These are phyloP conservation scores for Penicillium subrubescens DNA, from an alignment of 495 filamentous ascomycete species.

Conservation along the genomic window DNA sequence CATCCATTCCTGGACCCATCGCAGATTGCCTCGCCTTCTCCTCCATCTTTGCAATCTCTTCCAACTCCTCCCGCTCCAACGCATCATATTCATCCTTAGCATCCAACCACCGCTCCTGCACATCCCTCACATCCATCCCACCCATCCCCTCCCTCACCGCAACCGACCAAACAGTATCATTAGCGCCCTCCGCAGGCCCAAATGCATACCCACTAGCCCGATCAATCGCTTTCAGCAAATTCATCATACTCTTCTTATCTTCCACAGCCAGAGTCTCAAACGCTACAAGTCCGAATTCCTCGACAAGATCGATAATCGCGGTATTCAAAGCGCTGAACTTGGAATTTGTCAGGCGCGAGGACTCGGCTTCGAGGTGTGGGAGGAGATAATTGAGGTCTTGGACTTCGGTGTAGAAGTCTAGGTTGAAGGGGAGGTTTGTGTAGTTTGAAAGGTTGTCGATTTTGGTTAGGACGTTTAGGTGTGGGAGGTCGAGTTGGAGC, in stretches of 20 bases:
- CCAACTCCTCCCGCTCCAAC: constrained; percentile 68
- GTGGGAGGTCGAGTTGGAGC: constrained; percentile 95
- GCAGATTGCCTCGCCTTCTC: constrained; percentile 30
- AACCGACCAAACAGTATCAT: constrained; percentile 92
- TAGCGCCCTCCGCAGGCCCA: constrained; percentile 85
- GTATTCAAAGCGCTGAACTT: constrained; percentile 84
- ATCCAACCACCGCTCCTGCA: constrained; percentile 95
- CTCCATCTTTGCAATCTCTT: constrained; percentile 57
- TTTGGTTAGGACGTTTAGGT: constrained; percentile 94
- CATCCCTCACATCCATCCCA: constrained; percentile 77
- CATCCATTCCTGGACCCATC: constrained; percentile 19
- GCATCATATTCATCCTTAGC: constrained; percentile 86
- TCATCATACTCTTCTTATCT: constrained; percentile 95
- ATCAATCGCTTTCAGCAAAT: constrained; percentile 81
- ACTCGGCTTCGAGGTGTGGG: constrained; percentile 68
- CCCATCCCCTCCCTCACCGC: constrained; percentile 85
- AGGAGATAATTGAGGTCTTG: constrained; percentile 86
- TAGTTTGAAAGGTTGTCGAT: constrained; percentile 89
- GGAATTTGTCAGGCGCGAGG: constrained; percentile 56
- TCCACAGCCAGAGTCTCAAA: constrained; percentile 96
- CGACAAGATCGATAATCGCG: constrained; percentile 82
- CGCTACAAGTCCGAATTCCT: constrained; percentile 83
- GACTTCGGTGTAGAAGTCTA: constrained; percentile 98
- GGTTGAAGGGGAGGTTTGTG: constrained; percentile 82
- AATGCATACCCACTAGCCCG: constrained; percentile 92